Evolutionary conservation across 371 early-diverging fungal species (phyloP).

Genomic region (Mucor irregularis): DNA sequence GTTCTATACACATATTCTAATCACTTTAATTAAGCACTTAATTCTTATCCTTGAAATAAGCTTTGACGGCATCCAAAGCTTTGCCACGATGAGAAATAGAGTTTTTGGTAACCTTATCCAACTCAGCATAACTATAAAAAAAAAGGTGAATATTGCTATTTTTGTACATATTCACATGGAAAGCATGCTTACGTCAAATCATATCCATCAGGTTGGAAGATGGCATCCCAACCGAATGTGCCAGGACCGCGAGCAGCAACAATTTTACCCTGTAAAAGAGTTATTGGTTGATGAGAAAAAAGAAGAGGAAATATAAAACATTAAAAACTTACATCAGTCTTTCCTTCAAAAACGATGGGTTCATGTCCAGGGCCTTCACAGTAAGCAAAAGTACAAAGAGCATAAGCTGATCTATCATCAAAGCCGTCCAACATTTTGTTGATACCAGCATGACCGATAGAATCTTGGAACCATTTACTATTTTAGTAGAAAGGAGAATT

Average conservation of each 20-base stretch:
- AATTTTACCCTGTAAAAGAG: slow-evolving; percentile 68
- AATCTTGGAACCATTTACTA: slow-evolving; percentile 94
- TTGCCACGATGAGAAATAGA: slow-evolving; percentile 86
- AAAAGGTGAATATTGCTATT: neutral
- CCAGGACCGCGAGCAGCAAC: slow-evolving; percentile 86
- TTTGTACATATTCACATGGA: neutral
- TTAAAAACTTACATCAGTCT: slow-evolving; percentile 55
- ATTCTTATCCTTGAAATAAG: slow-evolving; percentile 32
- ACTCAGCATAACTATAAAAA: slow-evolving; percentile 81
- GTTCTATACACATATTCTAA: too few relatives aligned
- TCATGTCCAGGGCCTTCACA: slow-evolving; percentile 83
- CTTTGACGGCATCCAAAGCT: slow-evolving; percentile 76
- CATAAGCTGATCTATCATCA: slow-evolving; percentile 83
- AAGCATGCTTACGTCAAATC: slow-evolving; percentile 56
- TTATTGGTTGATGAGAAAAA: neutral
- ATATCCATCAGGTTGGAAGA: slow-evolving; percentile 88
- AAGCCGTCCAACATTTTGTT: slow-evolving; percentile 86
- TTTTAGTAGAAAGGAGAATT: neutral
- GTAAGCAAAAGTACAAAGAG: slow-evolving; percentile 91
- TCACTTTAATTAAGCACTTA: neutral
- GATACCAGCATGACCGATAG: slow-evolving; percentile 78
- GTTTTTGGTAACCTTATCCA: slow-evolving; percentile 83
- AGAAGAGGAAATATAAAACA: neutral
- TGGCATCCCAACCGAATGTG: slow-evolving; percentile 95
- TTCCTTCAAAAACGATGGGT: slow-evolving; percentile 89